Base-by-base conservation (phyloP, 164 flowering plant species). In the Liquidambar formosana region DNA sequence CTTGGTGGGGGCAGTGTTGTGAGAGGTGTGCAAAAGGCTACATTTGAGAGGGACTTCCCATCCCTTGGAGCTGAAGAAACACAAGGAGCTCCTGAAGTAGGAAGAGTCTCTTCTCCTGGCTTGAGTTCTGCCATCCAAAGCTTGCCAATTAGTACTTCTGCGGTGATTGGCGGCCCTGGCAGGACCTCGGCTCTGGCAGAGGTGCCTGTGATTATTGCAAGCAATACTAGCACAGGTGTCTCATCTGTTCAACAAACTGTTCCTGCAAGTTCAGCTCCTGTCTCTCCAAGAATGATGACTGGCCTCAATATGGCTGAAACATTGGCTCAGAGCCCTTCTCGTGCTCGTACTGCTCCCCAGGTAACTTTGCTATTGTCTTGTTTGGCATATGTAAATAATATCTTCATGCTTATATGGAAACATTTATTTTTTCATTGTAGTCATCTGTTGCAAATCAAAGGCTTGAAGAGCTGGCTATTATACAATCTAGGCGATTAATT, bases 241-340 rank as follows among this genome's bases (percentile, higher is more conserved):
- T 54, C 79, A 18, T 72, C 83, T 23, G 72, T 57, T 71, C 84
- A 75, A 41, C 86, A 75, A 62, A 48, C 75, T 56, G 67, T 66
- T 75, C 44, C 82, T 57, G 71, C 73, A 10, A 67, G 59, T 68
- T 64, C 76, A 9, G 22, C 68, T 1, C 56, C 73, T 51, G 65
- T 56, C 64, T 41, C 78, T 61, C 68, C 83, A 68, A 82, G 77
- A 68, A 43, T 72, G 1, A 59, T 64, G 0, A 38, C 73, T 67
- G 85, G 85, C 43, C 89, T 87, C 26, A 92, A 88, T 73, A 92
- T 90, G 96, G 94, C 91, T 52, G 97, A 88, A 81, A 75, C 92
- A 51, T 75, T 92, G 69, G 86, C 85, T 52, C 95, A 87, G 74
- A 84, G 81, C 16, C 88, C 93, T 61, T 25, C 82, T 61, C 84